Conservation (phyloP, 2,329 filamentous ascomycete species). For the Escovopsis sp. region DNA sequence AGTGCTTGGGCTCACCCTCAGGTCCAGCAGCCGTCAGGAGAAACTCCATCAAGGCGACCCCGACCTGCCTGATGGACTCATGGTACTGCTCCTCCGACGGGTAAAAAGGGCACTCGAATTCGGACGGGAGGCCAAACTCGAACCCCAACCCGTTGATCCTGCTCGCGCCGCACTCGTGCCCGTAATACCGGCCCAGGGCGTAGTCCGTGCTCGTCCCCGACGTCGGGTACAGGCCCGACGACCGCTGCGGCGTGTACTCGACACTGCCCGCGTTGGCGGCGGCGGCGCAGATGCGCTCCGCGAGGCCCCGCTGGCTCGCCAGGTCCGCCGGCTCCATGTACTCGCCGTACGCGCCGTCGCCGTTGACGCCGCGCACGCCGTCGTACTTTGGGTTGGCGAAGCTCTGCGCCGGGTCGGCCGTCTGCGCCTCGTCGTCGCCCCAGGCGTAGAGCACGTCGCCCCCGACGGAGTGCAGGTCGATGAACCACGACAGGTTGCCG, state of each 20-base stretch:
- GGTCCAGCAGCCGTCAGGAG: constrained; percentile 16
- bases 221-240: constrained; percentile 29
- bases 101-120: constrained; percentile 27
- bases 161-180: constrained; percentile 16
- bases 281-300: constrained; percentile 19
- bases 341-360: constrained; percentile 28
- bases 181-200: constrained; percentile 29
- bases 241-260: constrained; percentile 23
- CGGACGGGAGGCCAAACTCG: constrained; percentile 28
- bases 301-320: constrained; percentile 17
- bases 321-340: constrained; percentile 26
- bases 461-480: constrained; percentile 42
- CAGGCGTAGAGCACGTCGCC: constrained; percentile 40
- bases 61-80: constrained; percentile 28
- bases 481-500: constrained; percentile 37
- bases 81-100: constrained; percentile 28
- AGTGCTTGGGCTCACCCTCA: constrained; percentile 5
- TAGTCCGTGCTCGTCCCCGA: constrained; percentile 33
- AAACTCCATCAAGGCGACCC: constrained; percentile 34
- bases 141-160: constrained; percentile 29
- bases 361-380: constrained; percentile 31
- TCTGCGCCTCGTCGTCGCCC: constrained; percentile 41
- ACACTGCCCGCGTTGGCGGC: constrained; percentile 26
- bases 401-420: constrained; percentile 29
- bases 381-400: constrained; percentile 39